phyloP scores from a whole-genome alignment of 176 grass and related monocot genomes.

The Ananas comosus region DNA sequence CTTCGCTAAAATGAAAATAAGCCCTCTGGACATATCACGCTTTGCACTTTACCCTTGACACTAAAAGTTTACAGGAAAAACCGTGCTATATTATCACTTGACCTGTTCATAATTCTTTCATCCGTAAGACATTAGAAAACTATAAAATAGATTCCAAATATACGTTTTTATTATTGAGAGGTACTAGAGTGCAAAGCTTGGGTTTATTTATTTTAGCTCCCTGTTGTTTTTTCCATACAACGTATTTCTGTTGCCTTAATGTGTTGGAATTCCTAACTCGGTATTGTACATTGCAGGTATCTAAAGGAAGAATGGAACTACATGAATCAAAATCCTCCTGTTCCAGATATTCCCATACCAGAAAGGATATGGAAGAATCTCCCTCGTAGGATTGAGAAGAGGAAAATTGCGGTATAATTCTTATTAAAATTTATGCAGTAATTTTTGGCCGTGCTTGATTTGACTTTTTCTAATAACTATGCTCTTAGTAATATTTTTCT shows the following conservation, averaged over 20 bases:
- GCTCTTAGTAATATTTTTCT: background rate
- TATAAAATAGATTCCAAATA: too few relatives aligned
- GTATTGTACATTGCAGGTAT: constrained; percentile 37
- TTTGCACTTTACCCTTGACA: too few relatives aligned
- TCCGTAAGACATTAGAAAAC: too few relatives aligned
- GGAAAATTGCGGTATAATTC: constrained; percentile 32
- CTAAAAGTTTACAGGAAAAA: too few relatives aligned
- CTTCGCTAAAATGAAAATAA: too few relatives aligned
- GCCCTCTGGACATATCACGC: too few relatives aligned
- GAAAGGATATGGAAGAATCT: constrained; percentile 55
- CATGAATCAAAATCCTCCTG: constrained; percentile 36
- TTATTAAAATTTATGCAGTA: background rate
- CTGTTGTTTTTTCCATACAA: background rate
- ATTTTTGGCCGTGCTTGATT: background rate
- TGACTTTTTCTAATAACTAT: constrained; percentile 1
- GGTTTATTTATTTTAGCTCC: constrained; percentile 1
- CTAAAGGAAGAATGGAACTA: constrained; percentile 77
- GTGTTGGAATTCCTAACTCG: constrained; percentile 1
- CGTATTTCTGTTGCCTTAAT: constrained; percentile 12
- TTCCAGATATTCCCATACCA: constrained; percentile 32
- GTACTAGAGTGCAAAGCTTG: too few relatives aligned
- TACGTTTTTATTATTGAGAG: too few relatives aligned
- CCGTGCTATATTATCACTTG: too few relatives aligned
- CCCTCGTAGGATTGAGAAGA: constrained; percentile 59
- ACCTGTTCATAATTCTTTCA: too few relatives aligned